These are phyloP conservation scores for Sisymbrium altissimum DNA, from an alignment of 345 rosid species.

Conservation along the genomic window DNA sequence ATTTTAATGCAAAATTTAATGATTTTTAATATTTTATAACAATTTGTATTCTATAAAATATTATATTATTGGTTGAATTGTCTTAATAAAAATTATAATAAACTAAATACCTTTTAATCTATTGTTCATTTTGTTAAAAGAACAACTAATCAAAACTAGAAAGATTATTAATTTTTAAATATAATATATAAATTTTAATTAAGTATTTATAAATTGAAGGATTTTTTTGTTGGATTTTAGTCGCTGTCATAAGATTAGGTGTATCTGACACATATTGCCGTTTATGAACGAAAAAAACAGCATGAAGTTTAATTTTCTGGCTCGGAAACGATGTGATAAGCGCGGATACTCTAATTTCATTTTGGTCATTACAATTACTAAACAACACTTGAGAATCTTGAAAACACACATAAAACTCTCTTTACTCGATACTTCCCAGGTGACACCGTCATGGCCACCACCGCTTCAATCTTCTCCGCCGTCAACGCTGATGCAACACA, in stretches of 20 bases:
- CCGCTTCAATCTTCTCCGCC: slow-evolving; percentile 22
- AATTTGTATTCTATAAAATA: too few species aligned
- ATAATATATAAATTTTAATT: too few species aligned
- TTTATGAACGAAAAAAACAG: background rate
- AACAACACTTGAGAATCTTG: background rate
- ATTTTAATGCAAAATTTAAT: too few species aligned
- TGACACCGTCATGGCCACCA: slow-evolving; percentile 20
- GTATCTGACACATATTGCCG: slow-evolving; percentile 4
- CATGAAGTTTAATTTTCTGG: background rate
- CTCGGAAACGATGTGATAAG: background rate
- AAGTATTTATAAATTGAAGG: too few species aligned
- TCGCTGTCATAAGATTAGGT: background rate
- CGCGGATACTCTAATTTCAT: background rate
- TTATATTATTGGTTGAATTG: too few species aligned
- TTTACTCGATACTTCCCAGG: slow-evolving; percentile 27
- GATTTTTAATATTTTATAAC: too few species aligned
- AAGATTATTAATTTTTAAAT: too few species aligned
- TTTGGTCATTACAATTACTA: background rate
- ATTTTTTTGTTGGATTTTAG: too few species aligned
- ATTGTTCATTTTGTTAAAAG: too few species aligned
- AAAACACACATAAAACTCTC: background rate
- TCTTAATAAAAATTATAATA: too few species aligned
- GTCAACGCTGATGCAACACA: slow-evolving; percentile 7
- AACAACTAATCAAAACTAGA: too few species aligned
- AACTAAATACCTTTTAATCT: too few species aligned